Evolutionary conservation across 2,329 filamentous ascomycete genomes (phyloP), one percentile per base, ranked within the genome.

Genomic region (Paecilomyces sp.): DNA sequence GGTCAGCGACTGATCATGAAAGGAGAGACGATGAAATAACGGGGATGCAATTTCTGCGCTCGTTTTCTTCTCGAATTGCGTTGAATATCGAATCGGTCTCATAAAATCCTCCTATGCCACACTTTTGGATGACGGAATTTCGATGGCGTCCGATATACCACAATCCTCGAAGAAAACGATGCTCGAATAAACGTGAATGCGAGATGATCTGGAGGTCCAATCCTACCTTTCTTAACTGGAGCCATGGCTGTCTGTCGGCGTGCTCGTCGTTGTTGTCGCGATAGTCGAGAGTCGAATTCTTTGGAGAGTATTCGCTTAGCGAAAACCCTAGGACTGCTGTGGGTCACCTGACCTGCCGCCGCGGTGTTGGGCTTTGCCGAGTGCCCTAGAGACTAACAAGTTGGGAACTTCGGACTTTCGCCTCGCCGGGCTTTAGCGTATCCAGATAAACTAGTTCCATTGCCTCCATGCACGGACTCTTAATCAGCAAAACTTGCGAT

Each of bases 141-240:
- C 8, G 41, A 18, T 18, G 41, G 18, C 4, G 41, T 6, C 18
- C 41, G 41, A 47, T 47, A 47, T 47, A 47, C 41, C 41, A 47
- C 41, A 47, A 18, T 47, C 13, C 15, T 18, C 41, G n/a, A 47
- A 47, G 41, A 47, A 47, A 47, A 47, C n/a, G 41, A 47, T 47
- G 7, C 15, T 47, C 41, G n/a, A 9, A 47, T 7, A 47, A 52
- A 54, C 30, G 18, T 22, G 50, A 15, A 57, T 57, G 34, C 18
- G 53, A 41, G 50, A 50, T 59, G 24, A 31, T 53, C 33, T 51
- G 36, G 18, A 47, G 15, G 15, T 47, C 57, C 51, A 51, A 60
- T 65, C 72, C 65, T 72, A 80, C 78, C 76, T 77, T 78, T 76
- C 75, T 79, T 79, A 70, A 70, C 76, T 68, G 77, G 77, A 69